Percentiles rank a stretch among this genome's conserved stretches.
Conservation (phyloP, 495 filamentous ascomycete species). For the Penicillium salamii region DNA sequence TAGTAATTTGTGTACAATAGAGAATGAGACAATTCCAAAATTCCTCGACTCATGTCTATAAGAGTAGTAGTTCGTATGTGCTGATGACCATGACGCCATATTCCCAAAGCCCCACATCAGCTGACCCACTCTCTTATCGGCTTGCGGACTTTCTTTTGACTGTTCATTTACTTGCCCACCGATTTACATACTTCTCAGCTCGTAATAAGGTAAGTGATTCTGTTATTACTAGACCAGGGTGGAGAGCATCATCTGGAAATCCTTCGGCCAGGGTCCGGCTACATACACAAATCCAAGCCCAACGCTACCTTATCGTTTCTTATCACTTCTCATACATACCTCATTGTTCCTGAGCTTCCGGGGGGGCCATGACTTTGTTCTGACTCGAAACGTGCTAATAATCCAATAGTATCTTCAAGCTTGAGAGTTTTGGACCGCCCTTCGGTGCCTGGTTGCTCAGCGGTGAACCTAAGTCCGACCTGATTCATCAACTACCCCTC, state of each 20-base stretch:
- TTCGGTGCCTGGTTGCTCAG: conserved; percentile 6
- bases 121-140: conserved; percentile 11
- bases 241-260: no score
- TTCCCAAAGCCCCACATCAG: conserved; percentile 1
- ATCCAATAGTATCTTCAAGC: neutral
- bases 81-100: conserved; percentile 6
- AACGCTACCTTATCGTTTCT: conserved; percentile 1
- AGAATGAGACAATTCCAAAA: conserved; percentile 19
- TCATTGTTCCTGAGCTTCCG: conserved; percentile 9
- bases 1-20: conserved; percentile 36
- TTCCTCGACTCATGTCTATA: conserved; percentile 1
- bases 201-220: no score
- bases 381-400: neutral
- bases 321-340: conserved; percentile 8
- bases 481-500: conserved; percentile 32
- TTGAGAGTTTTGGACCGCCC: neutral
- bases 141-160: conserved; percentile 1
- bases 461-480: conserved; percentile 14
- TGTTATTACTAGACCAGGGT: neutral
- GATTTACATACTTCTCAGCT: no score
- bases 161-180: no score
- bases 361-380: neutral
- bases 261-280: no score
- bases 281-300: no score
- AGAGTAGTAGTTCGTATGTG: no score